Evolutionary conservation across 331 rosid species (phyloP), one percentile per base, ranked within the genome.

Genomic region (Quercus phellos): DNA sequence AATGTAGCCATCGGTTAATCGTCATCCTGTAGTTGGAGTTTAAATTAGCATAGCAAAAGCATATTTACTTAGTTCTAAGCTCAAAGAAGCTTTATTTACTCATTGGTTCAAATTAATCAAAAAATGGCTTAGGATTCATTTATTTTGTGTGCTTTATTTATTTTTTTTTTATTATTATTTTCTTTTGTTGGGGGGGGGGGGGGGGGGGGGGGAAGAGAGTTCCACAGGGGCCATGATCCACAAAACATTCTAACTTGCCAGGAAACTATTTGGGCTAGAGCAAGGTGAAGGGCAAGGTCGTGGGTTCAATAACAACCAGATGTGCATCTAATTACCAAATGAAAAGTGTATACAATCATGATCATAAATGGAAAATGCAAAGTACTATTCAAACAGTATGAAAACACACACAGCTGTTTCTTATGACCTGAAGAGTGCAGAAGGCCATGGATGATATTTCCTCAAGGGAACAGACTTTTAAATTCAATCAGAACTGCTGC

Each of bases 401-500:
- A 56, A 50, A 69, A 55, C 13, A 77, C 51, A 6, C 51, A n/a
- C 6, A 14, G 46, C n/a, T 38, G 42, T 42, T 55, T 27, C 51
- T 12, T 26, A 27, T 27, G 70, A 54, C 14, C 32, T 43, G 58
- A 24, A 3, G 70, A 63, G 24, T 14, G 64, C 2, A 64, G 67
- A 70, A 68, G 67, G 69, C 73, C 72, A 61, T 5, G 46, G 34
- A 29, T 11, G 43, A 29, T 22, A 27, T 35, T 67, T 66, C 42
- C 27, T 21, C 64, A 59, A 34, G 27, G 18, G 73, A 63, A 35
- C 63, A 60, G 55, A 78, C 55, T 73, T 84, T 21, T 69, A 83
- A 70, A 54, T 60, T 84, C 50, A 85, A 74, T 21, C 13, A 17
- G 84, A 21, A 46, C 86, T 80, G 88, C 92, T 82, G 78, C 99